Conservation (phyloP, 441 rosid genomes). For the Mallotus repandus region DNA sequence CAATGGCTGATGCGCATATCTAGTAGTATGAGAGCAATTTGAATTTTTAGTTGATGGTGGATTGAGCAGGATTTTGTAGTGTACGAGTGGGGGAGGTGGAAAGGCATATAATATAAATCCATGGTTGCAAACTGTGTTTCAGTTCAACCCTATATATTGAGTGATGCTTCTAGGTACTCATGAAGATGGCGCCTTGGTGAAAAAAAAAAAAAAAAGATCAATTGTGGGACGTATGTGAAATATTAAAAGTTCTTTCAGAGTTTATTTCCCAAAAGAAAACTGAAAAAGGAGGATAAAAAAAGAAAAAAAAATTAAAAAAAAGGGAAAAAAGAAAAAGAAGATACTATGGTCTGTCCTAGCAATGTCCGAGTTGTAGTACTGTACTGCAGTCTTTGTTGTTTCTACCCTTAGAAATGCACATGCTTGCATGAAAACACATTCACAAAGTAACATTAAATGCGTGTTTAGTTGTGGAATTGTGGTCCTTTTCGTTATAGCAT, state of each 20-base stretch:
- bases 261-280: background rate
- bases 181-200: background rate
- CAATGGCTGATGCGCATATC: too few relatives aligned
- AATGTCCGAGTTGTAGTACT: background rate
- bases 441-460: background rate
- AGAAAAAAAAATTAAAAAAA: too few relatives aligned
- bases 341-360: background rate
- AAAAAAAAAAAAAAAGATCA: background rate
- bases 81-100: too few relatives aligned
- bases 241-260: background rate
- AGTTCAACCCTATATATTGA: too few relatives aligned
- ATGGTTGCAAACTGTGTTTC: too few relatives aligned
- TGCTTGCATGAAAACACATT: background rate
- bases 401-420: too few relatives aligned
- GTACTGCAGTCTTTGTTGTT: too few relatives aligned
- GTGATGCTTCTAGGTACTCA: too few relatives aligned
- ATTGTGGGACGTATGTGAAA: background rate
- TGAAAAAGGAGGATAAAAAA: background rate
- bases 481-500: background rate
- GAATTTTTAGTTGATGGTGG: too few relatives aligned
- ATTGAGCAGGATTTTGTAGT: too few relatives aligned
- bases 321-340: background rate
- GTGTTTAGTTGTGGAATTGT: background rate
- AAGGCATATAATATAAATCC: too few relatives aligned
- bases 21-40: too few relatives aligned